These are phyloP conservation scores for Chalciporus chontae DNA, from an alignment of 768 basidiomycete species.

Conservation along the genomic window DNA sequence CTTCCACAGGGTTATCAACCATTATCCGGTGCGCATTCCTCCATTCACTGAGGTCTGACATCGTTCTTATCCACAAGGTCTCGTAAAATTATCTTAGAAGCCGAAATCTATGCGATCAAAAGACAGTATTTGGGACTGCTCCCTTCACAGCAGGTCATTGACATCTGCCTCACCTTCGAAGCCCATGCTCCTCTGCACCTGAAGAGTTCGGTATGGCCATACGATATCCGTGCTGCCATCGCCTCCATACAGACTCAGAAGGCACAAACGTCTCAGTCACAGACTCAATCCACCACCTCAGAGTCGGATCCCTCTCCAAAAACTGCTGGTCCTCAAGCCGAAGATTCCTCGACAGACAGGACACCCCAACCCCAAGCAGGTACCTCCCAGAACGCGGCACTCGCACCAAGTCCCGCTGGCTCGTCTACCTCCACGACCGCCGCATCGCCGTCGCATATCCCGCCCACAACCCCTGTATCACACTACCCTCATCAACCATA, in stretches of 20 bases:
- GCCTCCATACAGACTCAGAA: slow-evolving; percentile 40
- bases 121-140: slow-evolving; percentile 68
- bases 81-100: slow-evolving; percentile 34
- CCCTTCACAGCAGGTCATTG: slow-evolving; percentile 68
- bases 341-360: slow-evolving; percentile 14
- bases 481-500: slow-evolving; percentile 56
- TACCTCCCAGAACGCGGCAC: slow-evolving; percentile 16
- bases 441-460: slow-evolving; percentile 16
- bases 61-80: slow-evolving; percentile 23
- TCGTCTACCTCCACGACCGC: slow-evolving; percentile 14
- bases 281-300: slow-evolving; percentile 4
- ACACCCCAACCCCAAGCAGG: slow-evolving; percentile 15
- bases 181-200: slow-evolving; percentile 62
- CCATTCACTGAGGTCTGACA: slow-evolving; percentile 16
- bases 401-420: slow-evolving; percentile 24
- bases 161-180: slow-evolving; percentile 73
- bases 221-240: slow-evolving; percentile 64
- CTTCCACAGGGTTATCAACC: slow-evolving; percentile 36
- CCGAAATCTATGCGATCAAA: slow-evolving; percentile 56
- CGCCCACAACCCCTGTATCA: slow-evolving; percentile 24
- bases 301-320: slow-evolving; percentile 8
- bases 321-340: slow-evolving; percentile 11
- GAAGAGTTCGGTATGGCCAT: slow-evolving; percentile 69
- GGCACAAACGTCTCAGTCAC: slow-evolving; percentile 22
- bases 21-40: slow-evolving; percentile 34